Evolutionary conservation across 768 basidiomycete genomes (phyloP), one percentile per base, ranked within the genome.

Genomic region (Coprinellus micaceus): DNA sequence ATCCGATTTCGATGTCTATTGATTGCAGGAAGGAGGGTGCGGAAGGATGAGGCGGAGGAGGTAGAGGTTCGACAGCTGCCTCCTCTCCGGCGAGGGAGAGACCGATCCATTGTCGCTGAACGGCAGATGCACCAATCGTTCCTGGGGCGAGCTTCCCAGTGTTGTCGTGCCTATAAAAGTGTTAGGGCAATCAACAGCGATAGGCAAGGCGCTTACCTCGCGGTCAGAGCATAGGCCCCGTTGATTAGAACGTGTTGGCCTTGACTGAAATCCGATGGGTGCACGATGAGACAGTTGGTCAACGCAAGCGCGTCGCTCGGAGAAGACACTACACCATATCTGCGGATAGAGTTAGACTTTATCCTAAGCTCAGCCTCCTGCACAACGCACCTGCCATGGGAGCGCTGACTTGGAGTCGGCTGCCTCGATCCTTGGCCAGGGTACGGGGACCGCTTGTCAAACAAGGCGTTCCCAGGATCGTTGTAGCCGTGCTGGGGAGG

Each of bases 31-130:
- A 95, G 5, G 83, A 70, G 15, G 83, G 81, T 10, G 81, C 74
- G 13, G 67, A 58, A 15, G 77, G 76, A 49, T 79, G 74, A 0
- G 82, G 80, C 28, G 82, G 75, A 6, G 79, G 67, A 15, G 82
- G 76, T 21, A 91, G 77, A 2, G 81, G 70, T 54, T 89, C 85
- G 37, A 96, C 78, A 15, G 86, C 80, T 52, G 91, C 88, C 13
- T 76, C 66, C 66, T 97, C 94, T 0, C 93, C 93, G 2, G 77
- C 70, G 39, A 88, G 70, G 15, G 93, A 93, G 6, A 98, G 78
- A 4, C 86, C 87, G 41, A 94, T 88, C 94, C 94, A 99, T 73
- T 91, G 85, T 10, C 97, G 83, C 57, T 94, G 91, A 57, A 84
- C 72, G 22, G 83, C 78, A 26, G 89, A 88, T 5, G 86, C 84